A percentile compares a stretch with the other conserved stretches of the same genome.
phyloP scores from a whole-genome alignment of 257 asterid genomes.

The Jacaranda mimosifolia region DNA sequence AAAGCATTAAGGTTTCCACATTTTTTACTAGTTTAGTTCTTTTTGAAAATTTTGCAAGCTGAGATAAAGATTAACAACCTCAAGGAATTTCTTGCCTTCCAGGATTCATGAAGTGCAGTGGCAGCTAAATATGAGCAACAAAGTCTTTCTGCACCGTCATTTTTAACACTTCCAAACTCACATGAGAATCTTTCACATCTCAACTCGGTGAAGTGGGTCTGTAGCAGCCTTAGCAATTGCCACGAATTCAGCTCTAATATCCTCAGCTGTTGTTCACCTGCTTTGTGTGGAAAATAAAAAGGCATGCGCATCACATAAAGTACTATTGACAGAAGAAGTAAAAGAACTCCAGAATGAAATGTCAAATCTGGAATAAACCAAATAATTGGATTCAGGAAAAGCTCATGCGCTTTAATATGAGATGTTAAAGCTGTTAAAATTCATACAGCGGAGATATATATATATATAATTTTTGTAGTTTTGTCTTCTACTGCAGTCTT shows the following conservation, averaged over 20 bases:
- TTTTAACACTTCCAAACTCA: conserved; percentile 43
- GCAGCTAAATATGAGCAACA: conserved; percentile 80
- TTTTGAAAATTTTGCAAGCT: conserved; percentile 7
- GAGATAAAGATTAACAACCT: conserved; percentile 49
- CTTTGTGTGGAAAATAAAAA: conserved; percentile 38
- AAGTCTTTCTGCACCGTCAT: conserved; percentile 57
- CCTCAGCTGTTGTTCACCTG: conserved; percentile 79
- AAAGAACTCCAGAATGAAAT: neutral
- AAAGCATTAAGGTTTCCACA: conserved; percentile 32
- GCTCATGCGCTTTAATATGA: conserved; percentile 12
- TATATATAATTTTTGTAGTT: neutral
- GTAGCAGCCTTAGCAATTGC: conserved; percentile 83
- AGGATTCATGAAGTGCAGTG: conserved; percentile 64
- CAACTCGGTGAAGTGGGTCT: conserved; percentile 63
- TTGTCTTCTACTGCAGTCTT: neutral
- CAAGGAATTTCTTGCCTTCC: conserved; percentile 49
- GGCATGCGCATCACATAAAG: conserved; percentile 16
- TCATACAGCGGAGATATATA: neutral
- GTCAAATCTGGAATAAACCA: neutral
- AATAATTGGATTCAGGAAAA: conserved; percentile 6
- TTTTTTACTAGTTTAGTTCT: conserved; percentile 18
- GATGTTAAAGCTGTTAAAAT: neutral
- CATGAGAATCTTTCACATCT: conserved; percentile 61
- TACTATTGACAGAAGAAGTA: neutral
- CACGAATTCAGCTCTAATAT: conserved; percentile 81